Base-by-base conservation (phyloP, 345 rosid species). In the Salix viminalis region DNA sequence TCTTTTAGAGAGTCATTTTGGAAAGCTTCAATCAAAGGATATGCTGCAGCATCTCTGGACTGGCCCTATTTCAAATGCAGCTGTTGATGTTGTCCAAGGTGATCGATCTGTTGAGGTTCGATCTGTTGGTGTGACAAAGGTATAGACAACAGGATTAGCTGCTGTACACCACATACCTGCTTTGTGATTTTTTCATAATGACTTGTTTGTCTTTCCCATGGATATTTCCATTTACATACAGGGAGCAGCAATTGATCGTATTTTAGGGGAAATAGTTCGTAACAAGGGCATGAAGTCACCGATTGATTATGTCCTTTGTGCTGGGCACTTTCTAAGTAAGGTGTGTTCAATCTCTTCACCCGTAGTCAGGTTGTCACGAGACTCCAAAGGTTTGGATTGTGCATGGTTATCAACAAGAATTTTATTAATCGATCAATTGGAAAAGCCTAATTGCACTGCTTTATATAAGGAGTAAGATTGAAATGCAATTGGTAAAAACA, bases 201-300 rank as follows among this genome's bases (percentile, higher is more conserved):
- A 24, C 16, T 65, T 15, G 66, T 37, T 52, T 66, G 2, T 23
- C 34, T 72, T 79, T n/a, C 54, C 61, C 12, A 37, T 61, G 70
- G 32, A 72, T 65, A 37, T 68, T 76, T 71, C 24, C 71, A 10
- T 67, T n/a, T 15, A 58, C 60, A 19, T 70, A n/a, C 78, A 88
- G 91, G 91, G 91, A 73, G 88, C 91, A 62, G 89, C 89, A 28
- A 85, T 88, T 66, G 91, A 86, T 81, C 87, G 88, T 4, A 88
- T 88, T 52, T 78, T 88, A 13, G 89, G 91, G 48, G 90, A 87
- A 78, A 78, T 87, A 76, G 84, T 87, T 74, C 90, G 76, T 68
- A 72, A 77, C 75, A 83, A 76, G 73, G 87, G 80, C 79, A 76
- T 84, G 87, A 84, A 80, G 72, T 75, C 77, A n/a, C 88, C 91